Evolutionary conservation across 2,329 filamentous ascomycete genomes (phyloP).

Genomic region (Akanthomyces muscarius): DNA sequence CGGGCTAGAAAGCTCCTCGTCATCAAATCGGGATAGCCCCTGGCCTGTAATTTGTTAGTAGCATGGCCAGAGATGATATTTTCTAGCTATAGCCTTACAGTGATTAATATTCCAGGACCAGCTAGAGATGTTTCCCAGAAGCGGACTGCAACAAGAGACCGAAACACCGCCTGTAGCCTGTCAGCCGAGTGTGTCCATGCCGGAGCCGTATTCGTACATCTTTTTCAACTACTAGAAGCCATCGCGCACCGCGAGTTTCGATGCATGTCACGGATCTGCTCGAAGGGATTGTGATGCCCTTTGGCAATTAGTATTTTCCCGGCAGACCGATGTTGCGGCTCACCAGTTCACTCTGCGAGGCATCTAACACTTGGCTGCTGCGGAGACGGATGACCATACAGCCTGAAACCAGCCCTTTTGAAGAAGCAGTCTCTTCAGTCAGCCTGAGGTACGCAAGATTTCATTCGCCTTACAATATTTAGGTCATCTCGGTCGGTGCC

Average conservation of each 20-base stretch:
- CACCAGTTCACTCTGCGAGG: constrained; percentile 29
- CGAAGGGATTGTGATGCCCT: constrained; percentile 61
- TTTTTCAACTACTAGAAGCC: constrained; percentile 75
- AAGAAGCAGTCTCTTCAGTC: constrained; percentile 58
- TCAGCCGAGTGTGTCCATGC: constrained; percentile 18
- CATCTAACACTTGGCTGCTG: constrained; percentile 39
- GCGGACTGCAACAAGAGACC: constrained; percentile 54
- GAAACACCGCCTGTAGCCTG: constrained; percentile 63
- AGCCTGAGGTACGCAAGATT: constrained; percentile 6
- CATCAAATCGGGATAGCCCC: constrained; percentile 75
- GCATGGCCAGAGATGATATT: background rate
- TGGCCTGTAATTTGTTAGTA: constrained; percentile 51
- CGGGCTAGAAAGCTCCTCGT: constrained; percentile 62
- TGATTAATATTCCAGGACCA: constrained; percentile 62
- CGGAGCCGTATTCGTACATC: constrained; percentile 48
- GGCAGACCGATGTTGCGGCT: background rate
- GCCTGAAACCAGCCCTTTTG: constrained; percentile 68
- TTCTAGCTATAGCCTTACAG: constrained; percentile 42
- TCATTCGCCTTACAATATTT: constrained; percentile 57
- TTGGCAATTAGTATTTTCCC: constrained; percentile 18
- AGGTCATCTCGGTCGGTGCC: constrained; percentile 59
- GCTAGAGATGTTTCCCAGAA: constrained; percentile 49
- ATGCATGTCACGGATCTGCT: constrained; percentile 46
- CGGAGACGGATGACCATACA: constrained; percentile 44
- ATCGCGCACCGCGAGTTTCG: constrained; percentile 47